Evolutionary conservation across 202 grass and related monocot species (phyloP).

Genomic region (Eragrostis tef): DNA sequence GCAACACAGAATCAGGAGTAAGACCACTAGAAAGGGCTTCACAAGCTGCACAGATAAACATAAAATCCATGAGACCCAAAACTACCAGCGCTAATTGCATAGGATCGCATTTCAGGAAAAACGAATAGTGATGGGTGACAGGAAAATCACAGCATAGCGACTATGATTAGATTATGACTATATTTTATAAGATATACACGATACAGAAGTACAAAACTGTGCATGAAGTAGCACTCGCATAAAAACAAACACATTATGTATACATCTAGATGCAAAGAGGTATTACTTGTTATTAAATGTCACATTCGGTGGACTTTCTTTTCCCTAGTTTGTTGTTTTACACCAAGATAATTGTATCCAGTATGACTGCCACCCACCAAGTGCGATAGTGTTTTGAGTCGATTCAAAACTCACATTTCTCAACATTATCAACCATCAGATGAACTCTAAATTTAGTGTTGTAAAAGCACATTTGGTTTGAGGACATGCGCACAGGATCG

Average conservation of each 20-base stretch:
- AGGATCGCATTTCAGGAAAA: not conserved
- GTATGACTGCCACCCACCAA: not conserved
- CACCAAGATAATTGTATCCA: conserved; percentile 17
- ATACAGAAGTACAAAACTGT: conserved; percentile 4
- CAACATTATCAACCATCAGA: not conserved
- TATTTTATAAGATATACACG: conserved; percentile 19
- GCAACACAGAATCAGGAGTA: conserved; percentile 33
- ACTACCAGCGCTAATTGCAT: conserved; percentile 26
- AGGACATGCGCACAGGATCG: too few species aligned
- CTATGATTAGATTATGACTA: conserved; percentile 15
- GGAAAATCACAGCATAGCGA: conserved; percentile 18
- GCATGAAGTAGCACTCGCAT: conserved; percentile 2
- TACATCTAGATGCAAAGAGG: not conserved
- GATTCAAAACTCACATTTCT: not conserved
- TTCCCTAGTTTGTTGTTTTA: conserved; percentile 13
- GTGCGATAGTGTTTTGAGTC: conserved; percentile 8
- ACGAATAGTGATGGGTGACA: not conserved
- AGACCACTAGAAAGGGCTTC: conserved; percentile 33
- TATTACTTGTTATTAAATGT: conserved; percentile 26
- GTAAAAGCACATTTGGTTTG: too few species aligned
- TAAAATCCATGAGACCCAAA: conserved; percentile 35
- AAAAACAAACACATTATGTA: conserved; percentile 18
- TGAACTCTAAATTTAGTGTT: not conserved
- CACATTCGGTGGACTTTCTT: not conserved
- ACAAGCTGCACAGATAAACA: conserved; percentile 30